Evolutionary conservation across 331 rosid genomes (phyloP), one percentile per base, ranked within the genome.

Genomic region (Arachis monticola): DNA sequence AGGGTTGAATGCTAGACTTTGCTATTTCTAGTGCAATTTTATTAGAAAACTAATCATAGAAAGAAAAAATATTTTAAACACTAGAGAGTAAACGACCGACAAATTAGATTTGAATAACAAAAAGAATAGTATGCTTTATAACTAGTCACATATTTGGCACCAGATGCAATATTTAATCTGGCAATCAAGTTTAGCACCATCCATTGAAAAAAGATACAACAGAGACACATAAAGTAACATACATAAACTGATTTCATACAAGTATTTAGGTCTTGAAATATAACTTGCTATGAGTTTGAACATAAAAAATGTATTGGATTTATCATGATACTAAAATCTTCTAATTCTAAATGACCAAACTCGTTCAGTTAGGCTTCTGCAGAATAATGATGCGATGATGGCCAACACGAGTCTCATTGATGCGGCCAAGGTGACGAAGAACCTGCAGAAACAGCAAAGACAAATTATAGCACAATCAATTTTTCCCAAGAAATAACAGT

Each of bases 401-500:
- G 35, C 97, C 96, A 44, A 90, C 72, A 32, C 96, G 92, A 82
- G 90, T 82, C 85, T 94, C 99, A 31, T 71, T 94, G 68, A 90
- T 80, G 32, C 97, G 96, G 27, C 98, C 96, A 55, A 94, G 95
- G 86, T 94, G 98, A 62, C 95, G 96, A 78, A 93, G 95, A 75
- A 94, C 98, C 97, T 90, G 88, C 60, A 38, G 17, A 69, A 51
- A 72, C 38, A 30, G 46, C 77, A 73, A 10, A 72, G 47, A 45
- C 6, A 60, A 63, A 53, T 13, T 14, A 12, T 61, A 6, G 27
- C 2, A 61, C 4, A 41, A 41, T 32, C 67, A 61, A 2, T 60
- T 60, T 60, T 7, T 60, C 17, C 56, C 64, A 6, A 60, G 14
- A 10, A 60, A 13, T 14, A 30, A 1, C 64, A 60, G 17, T n/a